Evolutionary conservation across 2,329 filamentous ascomycete genomes (phyloP), one percentile per base, ranked within the genome.

Genomic region (Nemania bipapillata): DNA sequence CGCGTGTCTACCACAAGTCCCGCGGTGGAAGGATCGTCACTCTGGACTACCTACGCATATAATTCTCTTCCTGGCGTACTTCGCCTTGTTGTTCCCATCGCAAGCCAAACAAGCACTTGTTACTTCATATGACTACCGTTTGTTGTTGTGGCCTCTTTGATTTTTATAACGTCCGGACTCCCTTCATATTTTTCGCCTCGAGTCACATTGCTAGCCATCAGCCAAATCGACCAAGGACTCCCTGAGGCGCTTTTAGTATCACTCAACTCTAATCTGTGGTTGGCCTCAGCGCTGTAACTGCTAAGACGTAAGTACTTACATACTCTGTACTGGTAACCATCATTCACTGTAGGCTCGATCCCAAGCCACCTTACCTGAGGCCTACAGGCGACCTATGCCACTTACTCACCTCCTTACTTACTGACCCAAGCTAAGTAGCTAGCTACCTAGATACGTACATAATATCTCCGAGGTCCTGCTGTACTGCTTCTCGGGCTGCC

Each of bases 21-120:
- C 26, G 37, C 24, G 49, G 68, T 59, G 68, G 64, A 57, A n/a
- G 56, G 64, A 70, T 70, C 64, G 56, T 53, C 67, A 35, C 55
- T 22, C 26, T 28, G 55, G 24, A 55, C 60, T 35, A 28, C 37
- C 24, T 24, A 47, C 54, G n/a, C n/a, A n/a, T 8, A 15, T 55
- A 32, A 50, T 24, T 26, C 32, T 55, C 22, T n/a, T 42, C 15
- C 20, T n/a, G 20, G 22, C 8, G 40, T 22, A 26, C 26, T 22
- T 47, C 26, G 15, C 37, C 17, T 35, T 57, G 24, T 52, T 55
- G 40, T 35, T 32, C 22, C 50, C 42, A 24, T 37, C 37, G 35
- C 56, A 55, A 59, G 53, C 49, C 40, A 42, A 47, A 53, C 45
- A 37, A 68, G 20, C 49, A 28, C 32, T 22, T 35, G 37, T 40